Evolutionary conservation across 768 basidiomycete genomes (phyloP).

Genomic region (Podaxis sp.): DNA sequence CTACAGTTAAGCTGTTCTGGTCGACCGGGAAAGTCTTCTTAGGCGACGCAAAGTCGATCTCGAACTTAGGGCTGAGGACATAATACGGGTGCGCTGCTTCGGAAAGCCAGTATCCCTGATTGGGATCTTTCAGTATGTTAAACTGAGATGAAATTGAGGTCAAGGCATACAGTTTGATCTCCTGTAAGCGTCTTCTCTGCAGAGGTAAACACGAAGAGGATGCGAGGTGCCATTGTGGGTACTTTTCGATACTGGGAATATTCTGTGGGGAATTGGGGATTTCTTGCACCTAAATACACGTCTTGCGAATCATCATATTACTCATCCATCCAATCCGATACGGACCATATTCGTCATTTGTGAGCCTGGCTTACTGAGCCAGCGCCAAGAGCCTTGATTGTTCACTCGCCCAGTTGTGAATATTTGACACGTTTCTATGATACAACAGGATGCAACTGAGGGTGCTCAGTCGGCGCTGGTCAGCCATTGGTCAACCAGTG

Average conservation of each 20-base stretch:
- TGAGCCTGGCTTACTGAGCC: not conserved
- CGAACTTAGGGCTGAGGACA: constrained; percentile 45
- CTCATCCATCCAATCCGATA: constrained; percentile 6
- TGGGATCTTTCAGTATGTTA: not conserved
- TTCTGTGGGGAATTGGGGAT: not conserved
- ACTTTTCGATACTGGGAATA: not conserved
- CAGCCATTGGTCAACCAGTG: too few relatives aligned
- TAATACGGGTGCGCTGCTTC: constrained; percentile 78
- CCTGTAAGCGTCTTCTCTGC: constrained; percentile 55
- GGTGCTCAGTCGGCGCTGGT: too few relatives aligned
- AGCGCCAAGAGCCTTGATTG: not conserved
- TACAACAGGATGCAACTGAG: too few relatives aligned
- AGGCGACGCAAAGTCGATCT: constrained; percentile 61
- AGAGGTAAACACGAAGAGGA: constrained; percentile 80
- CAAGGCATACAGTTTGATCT: constrained; percentile 42
- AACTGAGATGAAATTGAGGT: not conserved
- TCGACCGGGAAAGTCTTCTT: constrained; percentile 66
- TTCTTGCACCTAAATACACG: not conserved
- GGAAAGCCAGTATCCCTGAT: constrained; percentile 74
- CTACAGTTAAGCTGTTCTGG: constrained; percentile 49
- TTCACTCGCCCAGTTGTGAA: too few relatives aligned
- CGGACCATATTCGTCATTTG: not conserved
- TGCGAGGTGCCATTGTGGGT: constrained; percentile 35
- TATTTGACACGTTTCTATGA: too few relatives aligned
- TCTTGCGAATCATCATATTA: constrained; percentile 4